Conservation (phyloP, 2,329 filamentous ascomycete species). For the Penicillium fuscoglaucum region DNA sequence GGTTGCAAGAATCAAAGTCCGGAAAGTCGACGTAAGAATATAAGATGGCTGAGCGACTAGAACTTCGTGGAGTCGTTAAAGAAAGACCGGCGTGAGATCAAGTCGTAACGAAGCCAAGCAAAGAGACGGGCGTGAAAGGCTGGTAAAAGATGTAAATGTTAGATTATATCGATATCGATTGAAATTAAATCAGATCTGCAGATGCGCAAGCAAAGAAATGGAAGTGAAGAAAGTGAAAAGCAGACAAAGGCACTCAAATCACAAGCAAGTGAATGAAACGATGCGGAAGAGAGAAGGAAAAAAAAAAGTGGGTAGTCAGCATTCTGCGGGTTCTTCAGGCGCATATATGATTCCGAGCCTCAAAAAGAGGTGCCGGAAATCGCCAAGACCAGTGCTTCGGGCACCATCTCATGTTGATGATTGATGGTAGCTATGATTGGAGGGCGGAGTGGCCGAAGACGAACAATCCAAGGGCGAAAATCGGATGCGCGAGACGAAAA, state of each 20-base stretch:
- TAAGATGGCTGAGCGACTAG: conserved; percentile 38
- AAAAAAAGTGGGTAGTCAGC: conserved; percentile 9
- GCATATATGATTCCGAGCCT: conserved; percentile 11
- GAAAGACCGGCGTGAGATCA: conserved; percentile 39
- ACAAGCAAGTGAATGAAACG: background rate
- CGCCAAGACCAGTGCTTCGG: conserved; percentile 15
- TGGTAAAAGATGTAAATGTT: conserved; percentile 18
- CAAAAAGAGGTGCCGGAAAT: conserved; percentile 9
- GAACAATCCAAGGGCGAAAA: background rate
- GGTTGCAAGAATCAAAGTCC: conserved; percentile 34
- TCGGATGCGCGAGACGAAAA: conserved; percentile 11
- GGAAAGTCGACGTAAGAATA: conserved; percentile 30
- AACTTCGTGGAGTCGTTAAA: conserved; percentile 45
- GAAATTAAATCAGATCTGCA: conserved; percentile 1
- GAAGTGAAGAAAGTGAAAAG: background rate
- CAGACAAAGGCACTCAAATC: background rate
- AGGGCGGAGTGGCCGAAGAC: conserved; percentile 1
- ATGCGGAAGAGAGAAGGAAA: background rate
- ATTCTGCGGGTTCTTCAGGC: background rate
- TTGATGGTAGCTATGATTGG: background rate
- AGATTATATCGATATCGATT: conserved; percentile 6
- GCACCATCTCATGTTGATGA: background rate
- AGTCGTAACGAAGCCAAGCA: conserved; percentile 32
- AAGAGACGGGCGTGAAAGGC: conserved; percentile 28
- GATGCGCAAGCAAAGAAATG: conserved; percentile 21